phyloP scores from a whole-genome alignment of 2,329 filamentous ascomycete species.

The Colletotrichum trifolii region DNA sequence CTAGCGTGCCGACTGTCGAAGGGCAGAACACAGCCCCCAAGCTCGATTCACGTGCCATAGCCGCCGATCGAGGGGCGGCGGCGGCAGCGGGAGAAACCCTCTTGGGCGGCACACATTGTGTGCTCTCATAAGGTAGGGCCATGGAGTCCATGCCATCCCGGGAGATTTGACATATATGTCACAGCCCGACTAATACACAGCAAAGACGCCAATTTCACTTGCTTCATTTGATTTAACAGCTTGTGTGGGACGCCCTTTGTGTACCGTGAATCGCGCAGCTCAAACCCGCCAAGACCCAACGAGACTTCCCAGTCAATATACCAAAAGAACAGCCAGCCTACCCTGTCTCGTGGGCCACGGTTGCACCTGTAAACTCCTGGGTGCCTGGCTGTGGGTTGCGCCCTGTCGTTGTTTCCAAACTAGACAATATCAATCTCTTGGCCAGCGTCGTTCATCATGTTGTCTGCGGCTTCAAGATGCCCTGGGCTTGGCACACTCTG shows the following conservation, averaged over 20 bases:
- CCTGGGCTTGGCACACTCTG: not conserved
- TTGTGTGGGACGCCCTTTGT: slow-evolving; percentile 9
- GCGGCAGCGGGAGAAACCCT: slow-evolving; percentile 14
- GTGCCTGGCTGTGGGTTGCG: not conserved
- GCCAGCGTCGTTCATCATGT: slow-evolving; percentile 1
- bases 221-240: slow-evolving; percentile 4
- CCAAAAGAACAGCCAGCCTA: too few species aligned
- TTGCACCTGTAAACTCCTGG: too few species aligned
- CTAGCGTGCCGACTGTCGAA: not conserved
- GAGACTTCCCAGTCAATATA: not conserved
- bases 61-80: slow-evolving; percentile 19
- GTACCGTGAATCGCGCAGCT: slow-evolving; percentile 21
- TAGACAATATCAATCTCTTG: slow-evolving; percentile 22
- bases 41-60: slow-evolving; percentile 23
- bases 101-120: slow-evolving; percentile 10
- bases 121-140: slow-evolving; percentile 1
- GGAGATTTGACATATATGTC: not conserved
- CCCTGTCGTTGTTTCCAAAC: not conserved
- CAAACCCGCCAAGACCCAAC: slow-evolving; percentile 29
- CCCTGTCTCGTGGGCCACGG: too few species aligned
- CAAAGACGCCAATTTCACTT: slow-evolving; percentile 19
- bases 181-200: not conserved
- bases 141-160: slow-evolving; percentile 11
- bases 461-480: not conserved
- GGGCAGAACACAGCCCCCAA: slow-evolving; percentile 16